Conservation (phyloP, 2,329 filamentous ascomycete species). For the Neofusicoccum sp. region DNA sequence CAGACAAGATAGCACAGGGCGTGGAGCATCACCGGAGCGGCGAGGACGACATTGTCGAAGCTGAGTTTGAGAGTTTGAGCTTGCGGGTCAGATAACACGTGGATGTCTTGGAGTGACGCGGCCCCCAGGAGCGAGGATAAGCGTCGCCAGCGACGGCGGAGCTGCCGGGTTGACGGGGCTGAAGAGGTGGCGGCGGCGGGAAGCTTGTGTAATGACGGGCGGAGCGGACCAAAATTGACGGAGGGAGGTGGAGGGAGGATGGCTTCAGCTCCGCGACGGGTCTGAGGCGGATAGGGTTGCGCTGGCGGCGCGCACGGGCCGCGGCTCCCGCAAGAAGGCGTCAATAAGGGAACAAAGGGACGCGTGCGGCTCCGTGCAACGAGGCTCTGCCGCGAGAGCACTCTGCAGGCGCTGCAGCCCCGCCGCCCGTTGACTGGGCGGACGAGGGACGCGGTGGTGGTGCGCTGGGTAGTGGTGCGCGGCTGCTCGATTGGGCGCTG, state of each 20-base stretch:
- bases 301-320: background rate
- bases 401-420: too few relatives aligned
- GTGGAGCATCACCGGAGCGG: background rate
- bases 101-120: background rate
- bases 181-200: background rate
- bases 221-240: background rate
- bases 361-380: background rate
- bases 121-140: background rate
- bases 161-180: background rate
- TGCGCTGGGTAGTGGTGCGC: background rate
- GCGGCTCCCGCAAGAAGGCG: background rate
- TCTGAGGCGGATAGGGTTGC: constrained; percentile 3
- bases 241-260: background rate
- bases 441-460: background rate
- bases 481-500: background rate
- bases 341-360: background rate
- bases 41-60: background rate
- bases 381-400: too few relatives aligned
- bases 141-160: background rate
- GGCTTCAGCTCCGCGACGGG: background rate
- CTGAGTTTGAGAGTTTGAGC: background rate
- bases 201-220: background rate
- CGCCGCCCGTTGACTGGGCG: too few relatives aligned
- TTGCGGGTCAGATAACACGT: background rate
- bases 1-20: background rate